These are phyloP conservation scores for Prunus davidiana DNA, from an alignment of 306 rosid species.

Conservation along the genomic window DNA sequence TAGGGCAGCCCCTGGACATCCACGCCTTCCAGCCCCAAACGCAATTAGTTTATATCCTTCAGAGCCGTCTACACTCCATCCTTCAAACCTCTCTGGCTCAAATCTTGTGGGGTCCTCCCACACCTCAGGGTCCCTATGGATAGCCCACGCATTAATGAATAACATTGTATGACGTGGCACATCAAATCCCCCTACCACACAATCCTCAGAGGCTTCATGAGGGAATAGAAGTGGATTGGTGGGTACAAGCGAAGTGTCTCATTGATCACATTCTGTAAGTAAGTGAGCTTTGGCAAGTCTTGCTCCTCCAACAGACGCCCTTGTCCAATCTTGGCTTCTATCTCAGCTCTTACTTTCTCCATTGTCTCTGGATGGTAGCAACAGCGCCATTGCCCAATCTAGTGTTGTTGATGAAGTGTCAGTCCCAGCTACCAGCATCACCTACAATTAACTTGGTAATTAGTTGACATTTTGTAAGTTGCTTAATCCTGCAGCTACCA, in stretches of 20 bases:
- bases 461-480: too few relatives aligned
- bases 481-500: too few relatives aligned
- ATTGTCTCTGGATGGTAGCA: conserved; percentile 29
- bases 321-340: conserved; percentile 9
- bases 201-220: conserved; percentile 35
- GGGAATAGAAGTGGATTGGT: conserved; percentile 29
- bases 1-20: conserved; percentile 20
- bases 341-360: conserved; percentile 16
- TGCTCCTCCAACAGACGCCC: conserved; percentile 25
- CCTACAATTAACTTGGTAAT: background rate
- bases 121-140: too few relatives aligned
- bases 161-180: too few relatives aligned
- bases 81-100: conserved; percentile 44
- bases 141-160: too few relatives aligned
- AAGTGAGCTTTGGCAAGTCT: conserved; percentile 26
- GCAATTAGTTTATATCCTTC: conserved; percentile 19
- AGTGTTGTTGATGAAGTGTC: conserved; percentile 25
- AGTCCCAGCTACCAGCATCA: conserved; percentile 24
- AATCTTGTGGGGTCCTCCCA: conserved; percentile 23
- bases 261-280: conserved; percentile 16
- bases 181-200: conserved; percentile 2
- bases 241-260: conserved; percentile 48
- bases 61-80: background rate
- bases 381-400: conserved; percentile 37
- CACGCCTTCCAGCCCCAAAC: conserved; percentile 23